Base-by-base conservation (phyloP, 257 asterid species). In the Primulina huaijiensis region DNA sequence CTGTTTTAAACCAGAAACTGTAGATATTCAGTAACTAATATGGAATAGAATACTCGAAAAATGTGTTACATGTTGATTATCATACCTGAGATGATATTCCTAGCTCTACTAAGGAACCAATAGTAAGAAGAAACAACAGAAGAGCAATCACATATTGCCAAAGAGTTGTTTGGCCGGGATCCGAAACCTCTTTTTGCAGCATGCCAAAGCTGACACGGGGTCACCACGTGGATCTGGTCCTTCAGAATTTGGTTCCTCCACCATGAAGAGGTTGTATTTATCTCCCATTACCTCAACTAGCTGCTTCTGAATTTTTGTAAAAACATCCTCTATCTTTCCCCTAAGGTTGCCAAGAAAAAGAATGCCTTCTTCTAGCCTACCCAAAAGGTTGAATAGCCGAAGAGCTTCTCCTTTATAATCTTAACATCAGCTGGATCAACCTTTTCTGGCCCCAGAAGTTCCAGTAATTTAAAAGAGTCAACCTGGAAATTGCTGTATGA, bases 141-240 rank as follows among this genome's bases (percentile, higher is more conserved):
- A 92, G 74, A 74, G 94, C 95, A 78, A 92, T 92, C 75, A 92
- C 96, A 80, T 92, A 89, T 79, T 92, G 98, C 96, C 96, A 92
- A 67, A 92, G 95, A 10, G 96, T 88, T 55, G 98, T 92, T 69
- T 86, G 89, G 65, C 85, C 87, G 64, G 98, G 98, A 80, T 92
- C 98, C 60, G 98, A 92, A 69, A 92, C 96, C 85, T 92, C 96
- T 78, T 85, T 92, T 30, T 90, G 89, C 68, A 92, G 82, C 92
- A 92, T 68, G 65, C 98, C 96, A 82, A 92, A 92, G 85, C 98
- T 92, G 80, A 89, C 98, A 43, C 98, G 90, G 72, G 98, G 95
- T 72, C 98, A 79, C 98, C 98, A 74, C 94, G 96, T 2, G 98
- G 96, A 61, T 92, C 98, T 68, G 77, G 86, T 75, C 84, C 96